A percentile compares a stretch with the other conserved stretches of the same genome.
Evolutionary conservation across 2,329 filamentous ascomycete genomes (phyloP).

Genomic region (Talaromyces verruculosus): DNA sequence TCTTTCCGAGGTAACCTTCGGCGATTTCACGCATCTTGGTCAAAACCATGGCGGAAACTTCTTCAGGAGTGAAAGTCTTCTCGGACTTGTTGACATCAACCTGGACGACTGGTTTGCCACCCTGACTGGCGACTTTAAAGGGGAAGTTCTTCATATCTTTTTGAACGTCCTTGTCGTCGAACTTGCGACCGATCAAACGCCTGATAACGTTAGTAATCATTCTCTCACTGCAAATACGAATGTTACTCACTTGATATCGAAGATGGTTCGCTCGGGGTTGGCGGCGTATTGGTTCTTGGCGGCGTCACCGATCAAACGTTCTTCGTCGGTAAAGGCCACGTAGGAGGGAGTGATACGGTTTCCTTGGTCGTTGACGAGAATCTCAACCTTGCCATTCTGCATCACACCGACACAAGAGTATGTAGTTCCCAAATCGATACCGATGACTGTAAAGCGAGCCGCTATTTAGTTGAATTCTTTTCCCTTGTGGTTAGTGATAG

Average conservation of each 20-base stretch:
- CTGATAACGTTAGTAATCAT: conserved; percentile 42
- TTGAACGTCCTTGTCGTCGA: conserved; percentile 80
- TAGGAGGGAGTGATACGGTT: conserved; percentile 95
- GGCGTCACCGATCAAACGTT: conserved; percentile 94
- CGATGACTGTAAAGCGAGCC: conserved; percentile 63
- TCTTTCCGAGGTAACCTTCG: conserved; percentile 61
- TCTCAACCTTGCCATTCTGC: conserved; percentile 92
- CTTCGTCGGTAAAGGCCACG: conserved; percentile 94
- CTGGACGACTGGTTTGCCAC: conserved; percentile 82
- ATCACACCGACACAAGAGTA: conserved; percentile 89
- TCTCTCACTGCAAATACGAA: background rate
- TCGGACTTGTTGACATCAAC: conserved; percentile 60
- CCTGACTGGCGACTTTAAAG: conserved; percentile 87
- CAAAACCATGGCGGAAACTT: conserved; percentile 66
- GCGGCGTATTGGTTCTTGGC: conserved; percentile 91
- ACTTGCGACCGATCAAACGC: conserved; percentile 84
- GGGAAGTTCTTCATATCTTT: conserved; percentile 97
- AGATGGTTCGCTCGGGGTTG: conserved; percentile 75
- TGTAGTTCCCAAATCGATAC: conserved; percentile 93
- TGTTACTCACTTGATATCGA: conserved; percentile 74
- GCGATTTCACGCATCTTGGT: conserved; percentile 68
- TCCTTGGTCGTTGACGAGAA: conserved; percentile 94
- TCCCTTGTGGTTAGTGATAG: background rate
- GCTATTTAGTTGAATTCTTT: conserved; percentile 5
- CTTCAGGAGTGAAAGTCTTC: conserved; percentile 66